A percentile compares a stretch with the other conserved stretches of the same genome.
Conservation (phyloP, 257 asterid genomes). For the Prunella vulgaris region DNA sequence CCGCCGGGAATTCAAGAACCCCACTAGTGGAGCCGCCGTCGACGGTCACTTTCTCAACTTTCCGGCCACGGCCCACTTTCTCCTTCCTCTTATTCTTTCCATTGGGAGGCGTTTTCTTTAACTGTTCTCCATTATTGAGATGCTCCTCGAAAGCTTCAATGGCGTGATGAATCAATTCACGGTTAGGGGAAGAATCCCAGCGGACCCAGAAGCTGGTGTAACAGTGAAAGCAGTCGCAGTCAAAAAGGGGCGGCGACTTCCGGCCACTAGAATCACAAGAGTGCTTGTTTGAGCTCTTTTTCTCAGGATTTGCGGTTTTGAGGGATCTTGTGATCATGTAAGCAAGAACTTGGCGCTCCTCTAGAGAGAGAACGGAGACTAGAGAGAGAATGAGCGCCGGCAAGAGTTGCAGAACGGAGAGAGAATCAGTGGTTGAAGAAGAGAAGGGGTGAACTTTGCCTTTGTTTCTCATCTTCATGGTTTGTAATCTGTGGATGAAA, state of each 20-base stretch:
- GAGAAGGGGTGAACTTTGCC: slow-evolving; percentile 74
- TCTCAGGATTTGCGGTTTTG: slow-evolving; percentile 41
- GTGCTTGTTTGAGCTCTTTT: slow-evolving; percentile 26
- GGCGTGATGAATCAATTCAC: slow-evolving; percentile 67
- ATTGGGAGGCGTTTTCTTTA: neutral
- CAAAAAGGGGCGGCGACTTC: slow-evolving; percentile 41
- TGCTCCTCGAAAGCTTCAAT: slow-evolving; percentile 81
- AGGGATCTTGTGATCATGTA: slow-evolving; percentile 70
- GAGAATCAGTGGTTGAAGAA: slow-evolving; percentile 23
- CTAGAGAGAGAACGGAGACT: slow-evolving; percentile 41
- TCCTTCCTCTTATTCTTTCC: slow-evolving; percentile 37
- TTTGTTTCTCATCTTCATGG: slow-evolving; percentile 60
- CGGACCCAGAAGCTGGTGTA: slow-evolving; percentile 67
- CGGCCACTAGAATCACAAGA: neutral
- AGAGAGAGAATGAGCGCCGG: slow-evolving; percentile 63
- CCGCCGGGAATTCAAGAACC: slow-evolving; percentile 2
- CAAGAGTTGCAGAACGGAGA: slow-evolving; percentile 41
- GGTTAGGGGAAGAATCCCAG: slow-evolving; percentile 79
- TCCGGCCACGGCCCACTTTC: slow-evolving; percentile 45
- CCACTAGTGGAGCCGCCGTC: neutral
- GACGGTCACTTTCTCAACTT: neutral
- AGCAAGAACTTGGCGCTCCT: slow-evolving; percentile 62
- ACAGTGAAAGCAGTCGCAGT: slow-evolving; percentile 70
- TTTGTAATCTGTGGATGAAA: neutral
- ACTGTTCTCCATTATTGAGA: slow-evolving; percentile 32